These are phyloP conservation scores for Lathyrus sativus DNA, from an alignment of 306 rosid species.

Conservation along the genomic window DNA sequence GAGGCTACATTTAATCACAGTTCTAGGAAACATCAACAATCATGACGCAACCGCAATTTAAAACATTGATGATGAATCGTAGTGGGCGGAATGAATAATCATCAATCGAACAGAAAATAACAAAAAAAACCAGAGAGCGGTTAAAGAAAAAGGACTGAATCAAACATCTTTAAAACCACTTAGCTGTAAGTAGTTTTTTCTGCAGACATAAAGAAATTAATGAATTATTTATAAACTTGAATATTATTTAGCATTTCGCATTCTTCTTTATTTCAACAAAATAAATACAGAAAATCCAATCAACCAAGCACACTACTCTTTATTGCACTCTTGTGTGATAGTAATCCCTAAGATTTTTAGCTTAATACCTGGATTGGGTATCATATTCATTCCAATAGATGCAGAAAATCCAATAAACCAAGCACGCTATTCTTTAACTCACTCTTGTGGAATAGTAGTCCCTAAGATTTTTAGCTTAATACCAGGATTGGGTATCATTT, in stretches of 20 bases:
- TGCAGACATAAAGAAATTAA: constrained; percentile 6
- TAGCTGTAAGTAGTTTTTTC: not conserved
- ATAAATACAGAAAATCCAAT: not conserved
- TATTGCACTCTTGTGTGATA: not conserved
- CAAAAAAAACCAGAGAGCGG: constrained; percentile 4
- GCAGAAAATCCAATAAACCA: not conserved
- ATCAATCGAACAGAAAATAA: not conserved
- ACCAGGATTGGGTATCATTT: not conserved
- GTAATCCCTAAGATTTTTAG: not conserved
- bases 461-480: not conserved
- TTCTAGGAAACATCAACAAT: too few species aligned
- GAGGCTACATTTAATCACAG: too few species aligned
- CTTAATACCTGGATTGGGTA: not conserved
- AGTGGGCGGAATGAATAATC: not conserved
- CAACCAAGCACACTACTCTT: not conserved
- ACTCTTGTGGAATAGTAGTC: constrained; percentile 15
- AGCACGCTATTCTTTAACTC: not conserved
- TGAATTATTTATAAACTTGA: not conserved
- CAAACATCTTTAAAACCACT: not conserved
- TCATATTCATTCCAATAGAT: not conserved
- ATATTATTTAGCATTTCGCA: not conserved
- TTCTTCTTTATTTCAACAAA: not conserved
- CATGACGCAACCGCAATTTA: not conserved
- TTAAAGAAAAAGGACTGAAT: constrained; percentile 3
- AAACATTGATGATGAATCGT: not conserved